Base-by-base conservation (phyloP, 148 eudicot genomes). In the Chenopodium berlandieri region DNA sequence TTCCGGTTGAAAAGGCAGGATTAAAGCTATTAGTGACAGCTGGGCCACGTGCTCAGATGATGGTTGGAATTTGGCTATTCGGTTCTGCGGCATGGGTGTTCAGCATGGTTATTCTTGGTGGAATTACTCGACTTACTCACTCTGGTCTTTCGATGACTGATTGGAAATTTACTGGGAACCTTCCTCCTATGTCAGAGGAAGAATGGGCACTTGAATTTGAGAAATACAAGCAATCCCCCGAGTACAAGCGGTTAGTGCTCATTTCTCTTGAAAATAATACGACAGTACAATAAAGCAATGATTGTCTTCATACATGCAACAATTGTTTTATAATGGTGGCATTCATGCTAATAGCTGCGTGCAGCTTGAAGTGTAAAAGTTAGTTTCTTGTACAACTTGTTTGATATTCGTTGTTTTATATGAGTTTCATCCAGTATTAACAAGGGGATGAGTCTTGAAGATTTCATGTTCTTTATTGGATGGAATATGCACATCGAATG, bases 401-500 rank as follows among this genome's bases (percentile, higher is more conserved):
- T 48, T n/a, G 22, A 60, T 32, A 25, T 76, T 62, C 30, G 11
- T 54, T 63, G 22, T 71, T 84, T 58, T 46, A 9, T 74, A 25
- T 78, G 65, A 71, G 69, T 56, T 64, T 50, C 32, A 9, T 85
- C 68, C 88, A 94, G 98, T 58, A 87, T 94, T 44, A 96, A 96
- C 88, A 92, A 90, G 82, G 99, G 98, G 78, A 96, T 92, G 98
- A 88, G 40, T 67, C 91, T 96, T 86, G 95, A 89, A 77, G 99
- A 96, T 83, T 96, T 96, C 76, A 94, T 94, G 83, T 96, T 94
- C 92, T 96, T 56, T 96, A 89, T 73, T 96, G 98, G 99, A 96
- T 96, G 99, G 99, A 96, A 81, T 96, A 96, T 82, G 99, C 94
- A 71, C 99, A 96, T 84, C 95, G 99, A 40, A 96, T 92, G 99